Evolutionary conservation across 2,329 filamentous ascomycete species (phyloP).

Genomic region (Hypoxylon sp.): DNA sequence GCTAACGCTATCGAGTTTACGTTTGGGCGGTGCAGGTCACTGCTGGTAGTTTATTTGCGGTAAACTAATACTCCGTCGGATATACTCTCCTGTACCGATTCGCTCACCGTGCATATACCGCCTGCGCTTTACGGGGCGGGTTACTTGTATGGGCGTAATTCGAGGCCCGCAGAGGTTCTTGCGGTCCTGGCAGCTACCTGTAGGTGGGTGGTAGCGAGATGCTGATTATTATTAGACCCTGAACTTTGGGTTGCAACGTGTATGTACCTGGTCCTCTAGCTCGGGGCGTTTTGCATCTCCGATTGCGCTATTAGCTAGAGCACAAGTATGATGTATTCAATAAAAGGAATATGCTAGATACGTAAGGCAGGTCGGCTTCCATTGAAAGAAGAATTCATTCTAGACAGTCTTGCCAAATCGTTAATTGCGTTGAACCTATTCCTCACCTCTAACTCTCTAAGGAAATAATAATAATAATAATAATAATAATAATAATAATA

Average conservation of each 20-base stretch:
- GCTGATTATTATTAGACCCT: slow-evolving; percentile 11
- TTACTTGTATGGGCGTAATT: not conserved
- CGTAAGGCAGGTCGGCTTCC: not conserved
- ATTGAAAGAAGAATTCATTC: too few relatives aligned
- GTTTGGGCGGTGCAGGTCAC: not conserved
- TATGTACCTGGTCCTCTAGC: not conserved
- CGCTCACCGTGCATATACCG: slow-evolving; percentile 11
- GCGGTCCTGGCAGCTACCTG: not conserved
- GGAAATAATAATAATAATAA: too few relatives aligned
- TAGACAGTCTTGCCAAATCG: too few relatives aligned
- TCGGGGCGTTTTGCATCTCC: not conserved
- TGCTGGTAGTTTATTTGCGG: slow-evolving; percentile 6
- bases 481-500: too few relatives aligned
- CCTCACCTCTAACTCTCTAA: too few relatives aligned
- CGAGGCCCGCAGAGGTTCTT: not conserved
- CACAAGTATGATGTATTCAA: not conserved
- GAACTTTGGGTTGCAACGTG: slow-evolving; percentile 18
- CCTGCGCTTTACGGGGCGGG: slow-evolving; percentile 16
- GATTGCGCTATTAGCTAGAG: not conserved
- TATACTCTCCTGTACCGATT: slow-evolving; percentile 22
- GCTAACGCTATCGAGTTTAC: slow-evolving; percentile 8
- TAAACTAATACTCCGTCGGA: slow-evolving; percentile 34
- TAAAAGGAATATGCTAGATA: not conserved
- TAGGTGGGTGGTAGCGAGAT: not conserved
- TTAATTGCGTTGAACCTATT: too few relatives aligned